Conservation (phyloP, 345 rosid species). For the Luvunga scandens region DNA sequence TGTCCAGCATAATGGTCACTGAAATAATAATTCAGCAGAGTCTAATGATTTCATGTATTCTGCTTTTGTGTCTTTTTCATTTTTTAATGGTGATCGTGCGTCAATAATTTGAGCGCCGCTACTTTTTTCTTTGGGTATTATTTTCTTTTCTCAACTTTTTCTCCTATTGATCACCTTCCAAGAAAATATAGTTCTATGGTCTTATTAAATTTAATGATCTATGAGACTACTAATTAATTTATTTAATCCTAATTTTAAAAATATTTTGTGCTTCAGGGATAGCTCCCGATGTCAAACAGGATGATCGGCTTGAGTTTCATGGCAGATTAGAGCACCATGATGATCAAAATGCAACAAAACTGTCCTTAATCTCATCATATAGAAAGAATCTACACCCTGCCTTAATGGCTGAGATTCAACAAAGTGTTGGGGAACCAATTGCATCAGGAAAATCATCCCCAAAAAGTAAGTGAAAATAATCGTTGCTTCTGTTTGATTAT, state of each 20-base stretch:
- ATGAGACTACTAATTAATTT: neutral
- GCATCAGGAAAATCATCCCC: conserved; percentile 22
- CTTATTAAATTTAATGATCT: neutral
- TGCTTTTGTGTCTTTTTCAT: neutral
- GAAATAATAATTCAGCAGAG: neutral
- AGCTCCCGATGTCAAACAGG: conserved; percentile 52
- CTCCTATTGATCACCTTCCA: neutral
- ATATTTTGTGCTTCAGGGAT: conserved; percentile 48
- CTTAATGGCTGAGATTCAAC: conserved; percentile 53
- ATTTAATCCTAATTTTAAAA: neutral
- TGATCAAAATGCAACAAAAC: conserved; percentile 66
- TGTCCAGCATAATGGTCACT: neutral
- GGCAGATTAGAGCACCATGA: conserved; percentile 51
- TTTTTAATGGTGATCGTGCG: neutral
- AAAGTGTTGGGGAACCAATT: conserved; percentile 28
- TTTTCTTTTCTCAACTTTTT: neutral
- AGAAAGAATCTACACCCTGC: conserved; percentile 51
- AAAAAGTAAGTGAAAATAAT: conserved; percentile 32
- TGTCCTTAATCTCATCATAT: conserved; percentile 53
- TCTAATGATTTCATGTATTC: neutral
- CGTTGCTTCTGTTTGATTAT: neutral
- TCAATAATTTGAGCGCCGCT: conserved; percentile 10
- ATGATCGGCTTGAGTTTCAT: conserved; percentile 47
- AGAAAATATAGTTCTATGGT: neutral
- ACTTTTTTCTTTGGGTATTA: neutral